phyloP scores from a whole-genome alignment of 2,329 filamentous ascomycete genomes.

The Xylariales sp. region DNA sequence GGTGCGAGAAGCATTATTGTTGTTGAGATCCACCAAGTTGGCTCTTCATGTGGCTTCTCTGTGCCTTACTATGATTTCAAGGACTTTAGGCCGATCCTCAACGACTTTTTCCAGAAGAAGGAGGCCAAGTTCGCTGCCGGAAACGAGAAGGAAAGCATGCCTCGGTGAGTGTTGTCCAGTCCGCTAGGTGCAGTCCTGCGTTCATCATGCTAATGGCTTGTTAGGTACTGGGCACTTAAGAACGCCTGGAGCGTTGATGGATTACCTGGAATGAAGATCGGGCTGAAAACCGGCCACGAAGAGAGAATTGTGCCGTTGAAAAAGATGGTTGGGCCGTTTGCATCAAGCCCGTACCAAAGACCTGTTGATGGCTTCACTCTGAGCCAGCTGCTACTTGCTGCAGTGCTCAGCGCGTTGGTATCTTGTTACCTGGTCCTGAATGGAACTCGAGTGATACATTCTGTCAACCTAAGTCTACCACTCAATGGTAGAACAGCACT shows the following conservation, averaged over 20 bases:
- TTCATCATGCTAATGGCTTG: background rate
- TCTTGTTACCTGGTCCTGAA: background rate
- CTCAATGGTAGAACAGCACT: background rate
- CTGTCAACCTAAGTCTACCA: background rate
- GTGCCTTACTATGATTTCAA: slow-evolving; percentile 36
- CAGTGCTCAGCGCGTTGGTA: slow-evolving; percentile 5
- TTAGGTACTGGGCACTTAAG: slow-evolving; percentile 36
- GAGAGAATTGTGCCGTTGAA: slow-evolving; percentile 29
- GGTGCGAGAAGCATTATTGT: slow-evolving; percentile 32
- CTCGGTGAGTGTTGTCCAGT: slow-evolving; percentile 16
- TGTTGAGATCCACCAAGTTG: slow-evolving; percentile 34
- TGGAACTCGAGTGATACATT: background rate
- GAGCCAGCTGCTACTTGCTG: slow-evolving; percentile 3
- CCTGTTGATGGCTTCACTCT: slow-evolving; percentile 2
- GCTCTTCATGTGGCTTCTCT: slow-evolving; percentile 34
- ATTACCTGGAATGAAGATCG: slow-evolving; percentile 31
- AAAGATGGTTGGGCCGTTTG: slow-evolving; percentile 35
- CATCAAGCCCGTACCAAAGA: slow-evolving; percentile 15
- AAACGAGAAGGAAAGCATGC: slow-evolving; percentile 31
- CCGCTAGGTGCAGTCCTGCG: background rate
- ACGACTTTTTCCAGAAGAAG: slow-evolving; percentile 28
- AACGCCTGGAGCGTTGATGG: slow-evolving; percentile 36
- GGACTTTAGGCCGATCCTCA: slow-evolving; percentile 29
- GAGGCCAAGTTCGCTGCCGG: slow-evolving; percentile 26
- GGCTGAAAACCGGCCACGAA: slow-evolving; percentile 23